Conservation (phyloP, 2,329 filamentous ascomycete species). For the Calonectria pseudoturangicola region DNA sequence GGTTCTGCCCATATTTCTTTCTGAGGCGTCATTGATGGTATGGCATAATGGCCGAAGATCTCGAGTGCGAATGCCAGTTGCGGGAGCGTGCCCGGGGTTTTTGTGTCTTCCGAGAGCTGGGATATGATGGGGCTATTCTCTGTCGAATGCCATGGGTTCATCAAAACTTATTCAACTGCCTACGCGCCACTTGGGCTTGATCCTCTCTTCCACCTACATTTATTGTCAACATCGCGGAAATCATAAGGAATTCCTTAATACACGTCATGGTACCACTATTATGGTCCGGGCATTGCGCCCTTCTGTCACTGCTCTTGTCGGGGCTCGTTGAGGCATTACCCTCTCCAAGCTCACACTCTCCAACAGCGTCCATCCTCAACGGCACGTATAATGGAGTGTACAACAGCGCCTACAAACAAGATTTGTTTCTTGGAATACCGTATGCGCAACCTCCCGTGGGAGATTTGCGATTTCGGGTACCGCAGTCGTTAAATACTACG, state of each 20-base stretch:
- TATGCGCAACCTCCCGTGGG: constrained; percentile 6
- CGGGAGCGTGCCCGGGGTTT: too few relatives aligned
- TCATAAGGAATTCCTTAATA: background rate
- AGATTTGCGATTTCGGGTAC: constrained; percentile 4
- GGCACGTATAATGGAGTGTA: constrained; percentile 1
- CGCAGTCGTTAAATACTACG: background rate
- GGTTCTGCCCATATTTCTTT: background rate
- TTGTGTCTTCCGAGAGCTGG: too few relatives aligned
- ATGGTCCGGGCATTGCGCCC: background rate
- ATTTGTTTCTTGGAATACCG: constrained; percentile 4
- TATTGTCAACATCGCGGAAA: background rate
- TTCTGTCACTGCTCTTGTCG: background rate
- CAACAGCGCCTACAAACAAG: background rate
- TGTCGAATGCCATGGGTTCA: too few relatives aligned
- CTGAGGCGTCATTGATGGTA: too few relatives aligned
- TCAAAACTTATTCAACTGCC: background rate
- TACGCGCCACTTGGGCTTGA: background rate
- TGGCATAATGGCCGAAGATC: too few relatives aligned
- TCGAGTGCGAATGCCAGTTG: too few relatives aligned
- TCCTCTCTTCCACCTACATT: background rate
- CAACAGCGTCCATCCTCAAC: background rate
- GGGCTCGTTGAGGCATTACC: background rate
- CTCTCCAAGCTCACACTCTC: background rate
- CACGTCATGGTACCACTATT: background rate
- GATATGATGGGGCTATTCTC: too few relatives aligned